These are phyloP conservation scores for Epichloe gansuensis DNA, from an alignment of 2,329 filamentous ascomycete species.

Conservation along the genomic window DNA sequence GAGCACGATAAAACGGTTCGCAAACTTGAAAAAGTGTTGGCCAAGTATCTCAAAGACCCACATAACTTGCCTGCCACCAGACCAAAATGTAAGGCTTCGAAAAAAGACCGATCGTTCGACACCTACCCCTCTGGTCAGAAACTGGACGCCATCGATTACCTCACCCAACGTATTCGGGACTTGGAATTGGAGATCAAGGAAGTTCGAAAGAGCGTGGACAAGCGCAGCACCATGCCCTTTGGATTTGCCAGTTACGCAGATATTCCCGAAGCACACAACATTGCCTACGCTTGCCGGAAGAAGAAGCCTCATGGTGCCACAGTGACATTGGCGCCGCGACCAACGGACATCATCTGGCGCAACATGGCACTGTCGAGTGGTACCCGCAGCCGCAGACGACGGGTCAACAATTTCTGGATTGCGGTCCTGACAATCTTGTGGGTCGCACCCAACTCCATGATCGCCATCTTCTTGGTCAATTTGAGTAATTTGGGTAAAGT, in stretches of 20 bases:
- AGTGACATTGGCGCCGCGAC: conserved; percentile 67
- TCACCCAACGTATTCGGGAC: conserved; percentile 70
- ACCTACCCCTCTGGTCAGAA: conserved; percentile 57
- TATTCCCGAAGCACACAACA: conserved; percentile 76
- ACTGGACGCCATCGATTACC: conserved; percentile 87
- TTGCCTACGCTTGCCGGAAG: conserved; percentile 68
- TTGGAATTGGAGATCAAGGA: conserved; percentile 78
- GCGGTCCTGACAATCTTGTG: conserved; percentile 67
- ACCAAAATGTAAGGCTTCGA: conserved; percentile 67
- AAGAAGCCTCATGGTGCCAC: conserved; percentile 71
- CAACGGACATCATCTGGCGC: conserved; percentile 91
- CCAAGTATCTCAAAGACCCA: conserved; percentile 84
- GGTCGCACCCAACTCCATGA: conserved; percentile 86
- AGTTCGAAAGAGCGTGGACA: conserved; percentile 69
- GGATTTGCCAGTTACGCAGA: conserved; percentile 90
- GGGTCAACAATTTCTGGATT: conserved; percentile 79
- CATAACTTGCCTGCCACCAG: conserved; percentile 62
- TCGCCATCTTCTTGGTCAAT: conserved; percentile 86
- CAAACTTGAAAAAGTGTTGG: conserved; percentile 68
- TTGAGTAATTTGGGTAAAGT: conserved; percentile 66
- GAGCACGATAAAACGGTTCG: conserved; percentile 73
- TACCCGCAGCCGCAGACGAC: conserved; percentile 56
- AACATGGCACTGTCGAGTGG: conserved; percentile 66
- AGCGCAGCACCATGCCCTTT: conserved; percentile 75
- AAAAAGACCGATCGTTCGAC: conserved; percentile 57